Evolutionary conservation across 202 grass and related monocot species (phyloP), one percentile per base, ranked within the genome.

Genomic region (Setaria viridis): DNA sequence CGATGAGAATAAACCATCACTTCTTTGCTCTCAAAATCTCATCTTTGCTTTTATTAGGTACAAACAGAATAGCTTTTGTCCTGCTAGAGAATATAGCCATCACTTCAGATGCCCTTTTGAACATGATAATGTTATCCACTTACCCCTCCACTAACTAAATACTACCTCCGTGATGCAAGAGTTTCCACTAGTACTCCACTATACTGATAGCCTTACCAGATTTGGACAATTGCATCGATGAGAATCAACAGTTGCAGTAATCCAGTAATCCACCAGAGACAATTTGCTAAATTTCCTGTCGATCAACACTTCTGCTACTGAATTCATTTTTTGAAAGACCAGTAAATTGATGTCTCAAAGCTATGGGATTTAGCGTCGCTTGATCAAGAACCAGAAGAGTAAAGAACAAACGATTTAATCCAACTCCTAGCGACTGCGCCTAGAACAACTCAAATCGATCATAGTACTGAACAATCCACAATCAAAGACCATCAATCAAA

Each of bases 31-130:
- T 84, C 47, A 17, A 47, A 79, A 2, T 57, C 67, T 29, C 9
- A 66, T 48, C 67, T 65, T 55, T 66, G 29, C 76, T 72, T 91
- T 81, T 78, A 62, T 41, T 80, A 47, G 53, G 72, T 49, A 77
- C 70, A 67, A 65, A 42, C 14, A 84, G 70, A 84, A 75, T 17
- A 83, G 16, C 32, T 83, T 74, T 74, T 84, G 25, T 32, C 34
- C 6, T 76, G 45, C 45, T 11, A 69, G 43, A 55, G 35, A 21
- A 67, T 42, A 78, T 78, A 55, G 49, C 62, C 25, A 62, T 82
- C 56, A 53, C 4, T 63, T 76, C 41, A 72, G 13, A 32, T 2
- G 5, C 10, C 0, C 56, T 76, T 46, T 42, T 64, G 33, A 54
- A 21, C 60, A 76, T 17, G 50, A 60, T 62, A 80, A 19, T 54